Evolutionary conservation across 1,139 yeast genomes (phyloP).

Genomic region (Candida neerlandica): DNA sequence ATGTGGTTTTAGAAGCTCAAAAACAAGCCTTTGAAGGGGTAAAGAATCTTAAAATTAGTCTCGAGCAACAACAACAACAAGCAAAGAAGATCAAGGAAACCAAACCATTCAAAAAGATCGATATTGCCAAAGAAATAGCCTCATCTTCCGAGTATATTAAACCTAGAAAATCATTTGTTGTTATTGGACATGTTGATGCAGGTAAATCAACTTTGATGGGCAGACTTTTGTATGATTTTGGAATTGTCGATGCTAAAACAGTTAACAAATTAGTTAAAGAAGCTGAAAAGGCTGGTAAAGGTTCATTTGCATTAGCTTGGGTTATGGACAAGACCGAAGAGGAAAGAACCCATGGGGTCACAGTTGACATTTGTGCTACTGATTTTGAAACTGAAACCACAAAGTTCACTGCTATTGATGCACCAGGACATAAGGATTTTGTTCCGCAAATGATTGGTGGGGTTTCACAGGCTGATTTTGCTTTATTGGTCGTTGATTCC

Average conservation of each 20-base stretch:
- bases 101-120: constrained; percentile 44
- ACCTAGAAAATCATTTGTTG: constrained; percentile 78
- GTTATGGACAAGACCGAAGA: constrained; percentile 93
- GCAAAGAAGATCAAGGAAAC: constrained; percentile 26
- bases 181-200: constrained; percentile 96
- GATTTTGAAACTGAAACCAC: constrained; percentile 69
- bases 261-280: constrained; percentile 79
- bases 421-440: constrained; percentile 68
- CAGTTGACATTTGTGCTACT: constrained; percentile 89
- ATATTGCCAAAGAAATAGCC: constrained; percentile 41
- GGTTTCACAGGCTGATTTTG: constrained; percentile 63
- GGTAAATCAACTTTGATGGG: constrained; percentile 98
- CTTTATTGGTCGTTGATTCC: constrained; percentile 75
- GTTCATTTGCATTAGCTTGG: constrained; percentile 97
- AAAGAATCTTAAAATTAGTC: constrained; percentile 27
- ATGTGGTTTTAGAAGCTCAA: constrained; percentile 65
- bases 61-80: constrained; percentile 13
- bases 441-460: constrained; percentile 59
- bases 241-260: constrained; percentile 76
- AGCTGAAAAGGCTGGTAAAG: constrained; percentile 81
- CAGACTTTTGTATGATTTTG: constrained; percentile 75
- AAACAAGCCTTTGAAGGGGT: constrained; percentile 49
- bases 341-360: constrained; percentile 88
- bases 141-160: constrained; percentile 41
- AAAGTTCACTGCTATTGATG: constrained; percentile 87